phyloP scores from a whole-genome alignment of 2,329 filamentous ascomycete genomes.

The Septoria linicola region DNA sequence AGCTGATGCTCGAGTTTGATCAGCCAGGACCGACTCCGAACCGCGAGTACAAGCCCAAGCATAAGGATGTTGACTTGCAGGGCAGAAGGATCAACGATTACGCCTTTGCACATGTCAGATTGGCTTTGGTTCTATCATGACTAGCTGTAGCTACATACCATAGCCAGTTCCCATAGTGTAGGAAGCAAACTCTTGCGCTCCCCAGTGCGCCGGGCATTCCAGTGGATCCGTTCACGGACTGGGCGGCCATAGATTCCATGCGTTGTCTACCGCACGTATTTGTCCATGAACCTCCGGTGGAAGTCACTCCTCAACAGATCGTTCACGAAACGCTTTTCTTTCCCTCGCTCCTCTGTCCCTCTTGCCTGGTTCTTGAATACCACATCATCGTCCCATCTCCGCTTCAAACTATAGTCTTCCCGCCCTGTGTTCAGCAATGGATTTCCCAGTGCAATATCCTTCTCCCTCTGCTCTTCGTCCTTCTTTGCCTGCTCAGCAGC shows the following conservation, averaged over 20 bases:
- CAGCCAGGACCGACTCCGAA: too few relatives aligned
- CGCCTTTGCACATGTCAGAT: not conserved
- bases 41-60: too few relatives aligned
- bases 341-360: conserved; percentile 86
- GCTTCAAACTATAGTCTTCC: conserved; percentile 81
- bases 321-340: conserved; percentile 78
- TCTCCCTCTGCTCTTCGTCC: conserved; percentile 80
- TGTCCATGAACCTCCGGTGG: conserved; percentile 89
- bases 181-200: not conserved
- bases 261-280: conserved; percentile 40
- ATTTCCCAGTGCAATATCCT: conserved; percentile 88
- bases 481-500: conserved; percentile 77
- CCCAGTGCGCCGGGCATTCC: too few relatives aligned
- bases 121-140: not conserved
- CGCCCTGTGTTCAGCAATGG: conserved; percentile 78
- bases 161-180: not conserved
- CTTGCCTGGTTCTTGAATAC: conserved; percentile 99
- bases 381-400: conserved; percentile 96
- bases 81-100: not conserved
- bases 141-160: not conserved
- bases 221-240: too few relatives aligned
- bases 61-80: too few relatives aligned
- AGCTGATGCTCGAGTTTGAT: too few relatives aligned
- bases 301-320: conserved; percentile 93
- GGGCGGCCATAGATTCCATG: too few relatives aligned